Conservation (phyloP, 1,284 basidiomycete genomes). For the Sanguinoderma infundibulare region DNA sequence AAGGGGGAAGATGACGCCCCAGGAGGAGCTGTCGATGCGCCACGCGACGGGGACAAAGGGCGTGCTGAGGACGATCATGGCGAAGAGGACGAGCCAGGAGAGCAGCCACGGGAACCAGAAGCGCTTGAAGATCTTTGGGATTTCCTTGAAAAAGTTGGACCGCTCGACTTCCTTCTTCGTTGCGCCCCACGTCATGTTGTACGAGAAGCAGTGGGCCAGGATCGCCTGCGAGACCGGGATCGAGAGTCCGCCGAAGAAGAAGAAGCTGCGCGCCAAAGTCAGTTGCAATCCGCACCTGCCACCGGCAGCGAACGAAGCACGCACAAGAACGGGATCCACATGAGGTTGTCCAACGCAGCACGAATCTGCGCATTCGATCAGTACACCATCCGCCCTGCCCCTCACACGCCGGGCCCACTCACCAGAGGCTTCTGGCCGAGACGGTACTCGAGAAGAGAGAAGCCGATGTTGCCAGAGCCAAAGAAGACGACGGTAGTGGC, state of each 20-base stretch:
- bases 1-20: slow-evolving; percentile 50
- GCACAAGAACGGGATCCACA: slow-evolving; percentile 53
- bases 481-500: slow-evolving; percentile 57
- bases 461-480: slow-evolving; percentile 51
- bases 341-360: slow-evolving; percentile 46
- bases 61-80: slow-evolving; percentile 44
- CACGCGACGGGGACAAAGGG: slow-evolving; percentile 48
- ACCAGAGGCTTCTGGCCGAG: slow-evolving; percentile 43
- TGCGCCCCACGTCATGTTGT: slow-evolving; percentile 59
- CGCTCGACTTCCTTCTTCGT: slow-evolving; percentile 54
- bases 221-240: slow-evolving; percentile 53
- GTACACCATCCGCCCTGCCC: neutral
- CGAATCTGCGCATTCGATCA: slow-evolving; percentile 28
- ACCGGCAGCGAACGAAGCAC: slow-evolving; percentile 20
- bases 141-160: slow-evolving; percentile 64
- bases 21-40: slow-evolving; percentile 45
- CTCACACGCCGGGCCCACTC: neutral
- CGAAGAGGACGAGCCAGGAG: slow-evolving; percentile 43
- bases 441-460: slow-evolving; percentile 54
- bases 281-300: slow-evolving; percentile 3
- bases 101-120: slow-evolving; percentile 53
- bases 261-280: slow-evolving; percentile 41
- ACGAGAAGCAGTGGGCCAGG: slow-evolving; percentile 55
- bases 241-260: slow-evolving; percentile 59
- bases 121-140: slow-evolving; percentile 54